These are phyloP conservation scores for Paragyromitra xinjiangensis DNA, from an alignment of 495 filamentous ascomycete species.

Conservation along the genomic window DNA sequence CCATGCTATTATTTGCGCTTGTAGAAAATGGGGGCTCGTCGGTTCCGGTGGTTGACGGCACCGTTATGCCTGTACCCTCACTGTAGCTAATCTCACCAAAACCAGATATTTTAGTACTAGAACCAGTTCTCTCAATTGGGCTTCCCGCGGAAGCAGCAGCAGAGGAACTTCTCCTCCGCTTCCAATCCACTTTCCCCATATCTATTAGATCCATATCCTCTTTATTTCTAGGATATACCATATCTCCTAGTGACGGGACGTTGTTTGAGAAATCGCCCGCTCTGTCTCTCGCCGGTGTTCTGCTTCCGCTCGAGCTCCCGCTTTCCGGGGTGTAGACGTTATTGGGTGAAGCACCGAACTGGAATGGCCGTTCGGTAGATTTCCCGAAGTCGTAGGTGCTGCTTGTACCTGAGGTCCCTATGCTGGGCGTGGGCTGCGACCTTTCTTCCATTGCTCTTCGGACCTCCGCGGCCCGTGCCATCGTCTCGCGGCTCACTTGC, in stretches of 20 bases:
- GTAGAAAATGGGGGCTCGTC: conserved; percentile 1
- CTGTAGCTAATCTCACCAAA: conserved; percentile 15
- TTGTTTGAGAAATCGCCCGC: conserved; percentile 7
- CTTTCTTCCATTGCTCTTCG: conserved; percentile 60
- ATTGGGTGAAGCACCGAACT: conserved; percentile 24
- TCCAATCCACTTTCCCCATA: conserved; percentile 30
- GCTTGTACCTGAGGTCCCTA: neutral
- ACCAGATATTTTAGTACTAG: neutral
- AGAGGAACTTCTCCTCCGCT: conserved; percentile 15
- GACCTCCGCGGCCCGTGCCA: conserved; percentile 59
- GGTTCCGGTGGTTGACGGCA: conserved; percentile 4
- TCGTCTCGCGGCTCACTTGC: conserved; percentile 52
- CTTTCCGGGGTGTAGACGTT: conserved; percentile 41
- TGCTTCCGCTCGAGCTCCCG: conserved; percentile 47
- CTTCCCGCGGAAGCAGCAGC: conserved; percentile 15
- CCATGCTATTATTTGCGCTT: neutral
- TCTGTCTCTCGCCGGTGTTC: conserved; percentile 39
- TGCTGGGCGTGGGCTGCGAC: neutral
- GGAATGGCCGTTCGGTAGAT: conserved; percentile 28
- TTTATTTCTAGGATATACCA: conserved; percentile 28
- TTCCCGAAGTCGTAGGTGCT: conserved; percentile 24
- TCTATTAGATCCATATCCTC: conserved; percentile 23
- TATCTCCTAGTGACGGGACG: conserved; percentile 12
- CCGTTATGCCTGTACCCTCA: neutral
- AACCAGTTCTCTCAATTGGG: conserved; percentile 4